These are phyloP conservation scores for Croton setiger DNA, from an alignment of 441 rosid genomes.

Conservation along the genomic window DNA sequence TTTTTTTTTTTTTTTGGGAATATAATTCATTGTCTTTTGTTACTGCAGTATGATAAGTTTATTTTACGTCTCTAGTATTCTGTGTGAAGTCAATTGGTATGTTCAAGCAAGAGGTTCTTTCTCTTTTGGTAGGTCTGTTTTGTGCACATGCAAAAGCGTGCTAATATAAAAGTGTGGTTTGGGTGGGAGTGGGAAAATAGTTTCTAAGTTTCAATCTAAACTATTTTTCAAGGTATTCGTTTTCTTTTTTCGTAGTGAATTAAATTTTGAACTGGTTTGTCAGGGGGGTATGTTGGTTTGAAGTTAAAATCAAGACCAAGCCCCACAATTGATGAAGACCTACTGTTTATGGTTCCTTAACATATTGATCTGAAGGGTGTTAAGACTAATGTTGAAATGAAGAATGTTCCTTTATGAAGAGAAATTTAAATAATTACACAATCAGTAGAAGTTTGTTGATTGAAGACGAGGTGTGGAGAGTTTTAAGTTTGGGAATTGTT, in stretches of 20 bases:
- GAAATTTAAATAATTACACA: constrained; percentile 51
- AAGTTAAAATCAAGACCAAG: constrained; percentile 95
- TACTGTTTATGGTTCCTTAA: constrained; percentile 57
- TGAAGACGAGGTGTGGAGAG: constrained; percentile 50
- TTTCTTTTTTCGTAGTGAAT: constrained; percentile 44
- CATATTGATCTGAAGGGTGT: constrained; percentile 41
- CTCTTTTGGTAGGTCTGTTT: background rate
- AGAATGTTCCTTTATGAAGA: constrained; percentile 60
- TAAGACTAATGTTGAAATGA: constrained; percentile 57
- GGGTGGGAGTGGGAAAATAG: constrained; percentile 15
- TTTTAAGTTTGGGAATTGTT: constrained; percentile 48
- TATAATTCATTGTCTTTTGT: background rate
- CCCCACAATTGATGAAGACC: constrained; percentile 87
- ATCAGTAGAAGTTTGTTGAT: constrained; percentile 65
- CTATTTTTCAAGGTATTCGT: constrained; percentile 30
- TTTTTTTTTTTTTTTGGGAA: background rate
- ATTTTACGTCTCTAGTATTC: background rate
- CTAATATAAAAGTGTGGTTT: background rate
- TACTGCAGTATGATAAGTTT: constrained; percentile 1
- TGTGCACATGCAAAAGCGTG: background rate
- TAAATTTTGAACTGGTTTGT: constrained; percentile 81
- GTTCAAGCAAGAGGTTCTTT: background rate
- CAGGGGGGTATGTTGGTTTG: constrained; percentile 99
- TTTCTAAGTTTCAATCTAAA: constrained; percentile 21
- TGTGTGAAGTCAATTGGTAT: background rate